Evolutionary conservation across 2,329 filamentous ascomycete species (phyloP).

Genomic region (Biscogniauxia sp.): DNA sequence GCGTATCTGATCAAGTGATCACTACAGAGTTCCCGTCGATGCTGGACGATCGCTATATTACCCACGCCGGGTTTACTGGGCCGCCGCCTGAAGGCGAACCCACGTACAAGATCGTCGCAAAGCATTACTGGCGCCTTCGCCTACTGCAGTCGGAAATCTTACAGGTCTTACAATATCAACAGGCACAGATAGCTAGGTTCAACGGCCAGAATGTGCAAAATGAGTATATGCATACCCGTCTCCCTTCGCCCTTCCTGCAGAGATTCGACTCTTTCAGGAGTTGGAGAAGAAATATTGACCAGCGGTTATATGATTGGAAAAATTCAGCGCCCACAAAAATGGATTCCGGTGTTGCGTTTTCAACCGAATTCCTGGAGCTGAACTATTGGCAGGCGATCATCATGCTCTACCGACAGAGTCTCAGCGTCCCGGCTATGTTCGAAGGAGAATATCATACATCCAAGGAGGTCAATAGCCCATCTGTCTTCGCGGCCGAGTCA

Average conservation of each 20-base stretch:
- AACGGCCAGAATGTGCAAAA: conserved; percentile 63
- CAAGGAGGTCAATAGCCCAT: conserved; percentile 62
- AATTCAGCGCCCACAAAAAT: conserved; percentile 71
- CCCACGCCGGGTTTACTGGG: conserved; percentile 68
- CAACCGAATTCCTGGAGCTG: conserved; percentile 83
- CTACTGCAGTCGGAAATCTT: conserved; percentile 92
- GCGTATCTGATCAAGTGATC: conserved; percentile 93
- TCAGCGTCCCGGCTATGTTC: conserved; percentile 81
- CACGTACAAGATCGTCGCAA: conserved; percentile 86
- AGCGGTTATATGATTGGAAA: conserved; percentile 82
- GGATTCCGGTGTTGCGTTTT: conserved; percentile 85
- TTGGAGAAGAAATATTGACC: conserved; percentile 87
- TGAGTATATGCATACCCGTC: conserved; percentile 71
- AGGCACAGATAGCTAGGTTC: conserved; percentile 74
- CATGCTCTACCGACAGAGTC: conserved; percentile 88
- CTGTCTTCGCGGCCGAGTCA: conserved; percentile 61
- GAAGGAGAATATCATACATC: conserved; percentile 72
- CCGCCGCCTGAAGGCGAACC: conserved; percentile 59
- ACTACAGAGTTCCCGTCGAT: conserved; percentile 92
- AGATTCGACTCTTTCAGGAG: conserved; percentile 82
- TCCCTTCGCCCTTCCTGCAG: conserved; percentile 81
- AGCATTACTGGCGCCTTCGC: conserved; percentile 88
- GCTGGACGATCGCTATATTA: conserved; percentile 86
- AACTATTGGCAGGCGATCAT: conserved; percentile 99
- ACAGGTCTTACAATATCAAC: conserved; percentile 89